Evolutionary conservation across 768 basidiomycete genomes (phyloP).

Genomic region (Coprinopsis strossmayeri): DNA sequence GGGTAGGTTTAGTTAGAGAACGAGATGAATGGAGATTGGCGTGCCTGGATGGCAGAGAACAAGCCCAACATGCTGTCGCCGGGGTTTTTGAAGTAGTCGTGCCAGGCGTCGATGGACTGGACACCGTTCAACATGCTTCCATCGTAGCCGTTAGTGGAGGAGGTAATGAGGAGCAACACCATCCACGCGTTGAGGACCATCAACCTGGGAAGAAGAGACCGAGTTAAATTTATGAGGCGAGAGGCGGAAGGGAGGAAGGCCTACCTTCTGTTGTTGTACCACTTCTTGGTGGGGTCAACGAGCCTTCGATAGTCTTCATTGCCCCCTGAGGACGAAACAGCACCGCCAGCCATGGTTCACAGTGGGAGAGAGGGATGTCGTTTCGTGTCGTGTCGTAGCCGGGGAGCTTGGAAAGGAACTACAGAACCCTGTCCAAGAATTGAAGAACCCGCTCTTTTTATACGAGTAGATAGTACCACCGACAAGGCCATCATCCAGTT

Average conservation of each 20-base stretch:
- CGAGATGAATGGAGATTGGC: constrained; percentile 12
- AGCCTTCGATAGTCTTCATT: no score
- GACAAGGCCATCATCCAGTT: no score
- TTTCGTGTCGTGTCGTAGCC: no score
- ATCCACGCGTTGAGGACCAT: neutral
- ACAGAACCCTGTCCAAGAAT: no score
- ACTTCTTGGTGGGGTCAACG: constrained; percentile 4
- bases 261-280: neutral
- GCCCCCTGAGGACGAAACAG: no score
- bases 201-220: neutral
- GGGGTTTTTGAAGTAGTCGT: constrained; percentile 52
- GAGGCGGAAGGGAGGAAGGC: no score
- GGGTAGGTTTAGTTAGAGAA: neutral
- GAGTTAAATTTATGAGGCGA: no score
- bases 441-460: no score
- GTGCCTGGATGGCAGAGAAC: constrained; percentile 68
- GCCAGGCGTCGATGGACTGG: constrained; percentile 63
- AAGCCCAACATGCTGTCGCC: constrained; percentile 53
- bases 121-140: constrained; percentile 79
- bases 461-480: no score
- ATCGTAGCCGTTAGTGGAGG: constrained; percentile 71
- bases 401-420: no score
- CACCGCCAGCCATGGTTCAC: no score
- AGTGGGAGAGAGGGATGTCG: no score
- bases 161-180: constrained; percentile 76